Conservation (phyloP, 768 basidiomycete species). For the Glaciozyma martinii region DNA sequence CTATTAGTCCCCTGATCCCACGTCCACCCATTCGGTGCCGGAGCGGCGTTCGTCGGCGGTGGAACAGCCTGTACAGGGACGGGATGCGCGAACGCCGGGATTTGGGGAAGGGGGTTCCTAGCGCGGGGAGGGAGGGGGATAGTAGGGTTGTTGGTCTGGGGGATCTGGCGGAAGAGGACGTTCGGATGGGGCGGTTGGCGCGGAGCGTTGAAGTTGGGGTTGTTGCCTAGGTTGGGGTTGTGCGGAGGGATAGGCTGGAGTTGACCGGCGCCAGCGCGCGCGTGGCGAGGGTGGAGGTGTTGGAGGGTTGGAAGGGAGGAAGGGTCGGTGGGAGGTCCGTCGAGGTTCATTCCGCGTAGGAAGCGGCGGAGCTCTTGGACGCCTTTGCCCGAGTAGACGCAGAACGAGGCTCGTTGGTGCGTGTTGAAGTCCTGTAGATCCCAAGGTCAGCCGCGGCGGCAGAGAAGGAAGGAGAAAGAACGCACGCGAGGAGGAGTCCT, state of each 20-base stretch:
- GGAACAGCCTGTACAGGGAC: neutral
- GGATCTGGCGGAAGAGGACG: neutral
- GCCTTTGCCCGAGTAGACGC: slow-evolving; percentile 91
- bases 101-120: neutral
- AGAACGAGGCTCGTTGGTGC: slow-evolving; percentile 80
- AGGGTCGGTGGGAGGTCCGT: slow-evolving; percentile 2
- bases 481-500: slow-evolving; percentile 73
- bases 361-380: slow-evolving; percentile 71
- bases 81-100: neutral
- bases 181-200: too few relatives aligned
- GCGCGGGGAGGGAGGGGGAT: too few relatives aligned
- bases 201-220: too few relatives aligned
- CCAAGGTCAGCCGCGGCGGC: neutral
- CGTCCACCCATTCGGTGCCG: too few relatives aligned
- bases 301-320: neutral
- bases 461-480: slow-evolving; percentile 19
- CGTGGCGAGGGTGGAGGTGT: neutral
- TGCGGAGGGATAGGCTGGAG: too few relatives aligned
- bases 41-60: slow-evolving; percentile 8
- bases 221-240: too few relatives aligned
- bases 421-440: slow-evolving; percentile 71
- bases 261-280: neutral
- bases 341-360: slow-evolving; percentile 40
- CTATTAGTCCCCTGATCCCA: neutral
- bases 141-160: neutral